Percentiles rank a stretch among this genome's conserved stretches.
These are phyloP conservation scores for Crithidia thermophila DNA, from an alignment of 208 protist species.

Conservation along the genomic window DNA sequence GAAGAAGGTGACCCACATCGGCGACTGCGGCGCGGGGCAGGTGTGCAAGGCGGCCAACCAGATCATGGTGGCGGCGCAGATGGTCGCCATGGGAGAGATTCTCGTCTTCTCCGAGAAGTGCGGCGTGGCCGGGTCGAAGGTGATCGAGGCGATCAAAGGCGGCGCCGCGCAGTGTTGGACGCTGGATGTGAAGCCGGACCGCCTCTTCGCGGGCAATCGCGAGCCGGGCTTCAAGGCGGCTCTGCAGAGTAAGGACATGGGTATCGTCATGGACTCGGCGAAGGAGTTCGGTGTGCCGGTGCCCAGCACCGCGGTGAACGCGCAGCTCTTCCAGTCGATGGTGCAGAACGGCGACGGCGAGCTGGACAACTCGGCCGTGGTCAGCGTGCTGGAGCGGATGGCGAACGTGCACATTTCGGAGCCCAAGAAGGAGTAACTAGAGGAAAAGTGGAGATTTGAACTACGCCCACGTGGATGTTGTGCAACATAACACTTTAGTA, in stretches of 20 bases:
- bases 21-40: conserved; percentile 90
- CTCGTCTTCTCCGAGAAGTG: conserved; percentile 94
- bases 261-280: conserved; percentile 93
- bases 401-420: conserved; percentile 82
- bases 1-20: conserved; percentile 88
- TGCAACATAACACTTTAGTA: neutral
- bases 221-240: conserved; percentile 95
- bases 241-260: conserved; percentile 95
- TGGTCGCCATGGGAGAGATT: conserved; percentile 95
- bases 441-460: neutral
- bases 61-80: conserved; percentile 94
- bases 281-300: conserved; percentile 88
- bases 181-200: conserved; percentile 91
- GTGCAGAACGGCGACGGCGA: conserved; percentile 88
- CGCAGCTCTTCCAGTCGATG: conserved; percentile 93
- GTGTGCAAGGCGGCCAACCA: conserved; percentile 97
- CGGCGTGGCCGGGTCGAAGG: conserved; percentile 78
- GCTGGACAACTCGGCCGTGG: conserved; percentile 93
- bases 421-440: conserved; percentile 47
- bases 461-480: neutral
- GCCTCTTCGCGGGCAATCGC: conserved; percentile 93
- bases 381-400: conserved; percentile 93
- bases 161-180: conserved; percentile 95
- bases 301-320: conserved; percentile 89
- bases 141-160: conserved; percentile 87